A percentile compares a stretch with the other conserved stretches of the same genome.
Conservation (phyloP, 2,329 filamentous ascomycete genomes). For the Lachnellula hyalina region DNA sequence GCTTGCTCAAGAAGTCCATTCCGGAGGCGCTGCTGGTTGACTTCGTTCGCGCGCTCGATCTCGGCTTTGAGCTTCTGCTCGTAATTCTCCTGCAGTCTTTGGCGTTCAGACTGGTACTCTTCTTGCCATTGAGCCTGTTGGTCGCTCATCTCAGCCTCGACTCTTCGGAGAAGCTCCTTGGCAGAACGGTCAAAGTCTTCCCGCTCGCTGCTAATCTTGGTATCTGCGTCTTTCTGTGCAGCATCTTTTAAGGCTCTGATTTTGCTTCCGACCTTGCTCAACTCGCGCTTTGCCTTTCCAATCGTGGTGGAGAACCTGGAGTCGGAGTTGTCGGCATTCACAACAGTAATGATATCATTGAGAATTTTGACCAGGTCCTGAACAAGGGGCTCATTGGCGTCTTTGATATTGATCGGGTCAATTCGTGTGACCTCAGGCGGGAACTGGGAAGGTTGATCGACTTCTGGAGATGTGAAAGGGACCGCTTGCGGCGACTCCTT, state of each 20-base stretch:
- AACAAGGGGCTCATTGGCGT: constrained; percentile 79
- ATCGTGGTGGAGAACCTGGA: constrained; percentile 74
- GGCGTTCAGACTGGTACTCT: constrained; percentile 84
- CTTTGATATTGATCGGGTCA: constrained; percentile 68
- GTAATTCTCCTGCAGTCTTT: constrained; percentile 71
- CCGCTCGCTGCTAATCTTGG: constrained; percentile 53
- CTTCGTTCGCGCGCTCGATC: constrained; percentile 69
- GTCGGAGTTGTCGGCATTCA: constrained; percentile 79
- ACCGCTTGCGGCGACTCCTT: constrained; percentile 5
- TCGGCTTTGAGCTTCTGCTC: constrained; percentile 74
- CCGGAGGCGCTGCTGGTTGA: constrained; percentile 75
- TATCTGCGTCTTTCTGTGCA: constrained; percentile 69
- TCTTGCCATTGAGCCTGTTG: constrained; percentile 80
- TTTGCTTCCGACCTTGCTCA: constrained; percentile 71
- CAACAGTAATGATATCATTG: constrained; percentile 90
- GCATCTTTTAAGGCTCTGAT: constrained; percentile 67
- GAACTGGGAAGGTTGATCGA: constrained; percentile 60
- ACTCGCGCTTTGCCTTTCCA: constrained; percentile 77
- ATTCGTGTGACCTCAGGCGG: constrained; percentile 62
- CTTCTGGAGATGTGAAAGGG: constrained; percentile 48
- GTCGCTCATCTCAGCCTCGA: constrained; percentile 74
- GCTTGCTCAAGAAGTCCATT: constrained; percentile 90
- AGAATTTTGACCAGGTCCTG: constrained; percentile 92
- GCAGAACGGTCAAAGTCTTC: constrained; percentile 82
- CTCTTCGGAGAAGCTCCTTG: constrained; percentile 78